These are phyloP conservation scores for Naganishia friedmannii DNA, from an alignment of 768 basidiomycete genomes.

Conservation along the genomic window DNA sequence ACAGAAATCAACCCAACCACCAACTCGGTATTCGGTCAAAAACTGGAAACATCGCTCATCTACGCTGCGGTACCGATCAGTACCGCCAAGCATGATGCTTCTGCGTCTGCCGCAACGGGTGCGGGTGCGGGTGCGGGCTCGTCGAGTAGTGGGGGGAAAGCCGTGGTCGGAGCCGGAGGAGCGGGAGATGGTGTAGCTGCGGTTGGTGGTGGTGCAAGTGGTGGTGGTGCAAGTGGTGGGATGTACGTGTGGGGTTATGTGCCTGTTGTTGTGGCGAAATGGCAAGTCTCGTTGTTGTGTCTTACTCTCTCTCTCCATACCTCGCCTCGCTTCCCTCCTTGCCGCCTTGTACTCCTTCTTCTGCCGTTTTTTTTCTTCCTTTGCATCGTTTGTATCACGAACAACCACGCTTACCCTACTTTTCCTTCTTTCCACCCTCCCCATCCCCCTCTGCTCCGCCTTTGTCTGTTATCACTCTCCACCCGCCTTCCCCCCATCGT, in stretches of 20 bases:
- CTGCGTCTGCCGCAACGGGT: slow-evolving; percentile 44
- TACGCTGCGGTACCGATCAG: slow-evolving; percentile 92
- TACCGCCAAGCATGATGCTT: slow-evolving; percentile 66
- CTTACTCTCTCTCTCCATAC: no score
- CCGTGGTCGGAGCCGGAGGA: background rate
- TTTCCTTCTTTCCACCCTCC: no score
- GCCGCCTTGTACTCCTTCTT: background rate
- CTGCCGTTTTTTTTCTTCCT: no score
- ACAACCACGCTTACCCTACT: no score
- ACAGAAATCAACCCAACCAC: background rate
- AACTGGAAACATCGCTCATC: slow-evolving; percentile 75
- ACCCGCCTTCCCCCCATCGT: slow-evolving; percentile 17
- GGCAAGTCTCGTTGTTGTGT: slow-evolving; percentile 57
- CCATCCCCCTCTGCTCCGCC: no score
- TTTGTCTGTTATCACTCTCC: slow-evolving; percentile 16
- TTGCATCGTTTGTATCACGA: no score
- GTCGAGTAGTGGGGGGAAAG: no score
- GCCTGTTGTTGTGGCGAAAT: slow-evolving; percentile 96
- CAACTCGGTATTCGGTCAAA: slow-evolving; percentile 70
- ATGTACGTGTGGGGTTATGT: slow-evolving; percentile 61
- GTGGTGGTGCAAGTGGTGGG: slow-evolving; percentile 3
- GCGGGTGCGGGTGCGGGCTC: background rate
- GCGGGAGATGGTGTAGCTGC: no score
- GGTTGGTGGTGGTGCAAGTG: slow-evolving; percentile 7
- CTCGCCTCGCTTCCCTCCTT: background rate